A percentile compares a stretch with the other conserved stretches of the same genome.
These are phyloP conservation scores for Fusarium fracticaudum DNA, from an alignment of 2,329 filamentous ascomycete species.

Conservation along the genomic window DNA sequence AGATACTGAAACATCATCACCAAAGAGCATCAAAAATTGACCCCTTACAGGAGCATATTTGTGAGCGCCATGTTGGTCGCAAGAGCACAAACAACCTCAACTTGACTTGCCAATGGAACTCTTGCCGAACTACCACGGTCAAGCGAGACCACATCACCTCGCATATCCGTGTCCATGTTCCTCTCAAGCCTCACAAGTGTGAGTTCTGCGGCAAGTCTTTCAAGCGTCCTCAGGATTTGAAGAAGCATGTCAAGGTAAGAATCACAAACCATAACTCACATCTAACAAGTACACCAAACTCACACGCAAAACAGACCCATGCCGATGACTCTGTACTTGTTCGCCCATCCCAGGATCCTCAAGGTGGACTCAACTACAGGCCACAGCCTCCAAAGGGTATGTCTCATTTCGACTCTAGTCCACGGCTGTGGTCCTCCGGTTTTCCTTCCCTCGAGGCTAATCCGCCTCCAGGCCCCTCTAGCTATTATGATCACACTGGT, in stretches of 20 bases:
- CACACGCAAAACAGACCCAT: constrained; percentile 70
- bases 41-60: constrained; percentile 86
- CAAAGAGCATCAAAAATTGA: constrained; percentile 1
- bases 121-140: constrained; percentile 94
- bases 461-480: constrained; percentile 59
- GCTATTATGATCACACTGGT: constrained; percentile 72
- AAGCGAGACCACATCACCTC: constrained; percentile 99
- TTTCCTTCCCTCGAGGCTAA: constrained; percentile 54
- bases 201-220: constrained; percentile 99
- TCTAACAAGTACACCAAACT: constrained; percentile 21
- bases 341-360: constrained; percentile 61
- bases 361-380: constrained; percentile 65
- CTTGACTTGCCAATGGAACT: constrained; percentile 96
- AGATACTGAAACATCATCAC: constrained; percentile 41
- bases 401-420: constrained; percentile 42
- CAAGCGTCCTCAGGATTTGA: constrained; percentile 97
- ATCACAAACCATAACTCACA: background rate
- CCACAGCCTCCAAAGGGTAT: constrained; percentile 63
- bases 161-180: constrained; percentile 98
- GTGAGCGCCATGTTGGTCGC: constrained; percentile 96
- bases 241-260: constrained; percentile 93
- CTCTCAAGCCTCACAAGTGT: constrained; percentile 98
- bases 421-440: constrained; percentile 13
- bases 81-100: constrained; percentile 99
- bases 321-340: constrained; percentile 89